Percentiles rank a stretch among this genome's conserved stretches.
Evolutionary conservation across 495 filamentous ascomycete genomes (phyloP).

Genomic region (Neohortaea acidophila): DNA sequence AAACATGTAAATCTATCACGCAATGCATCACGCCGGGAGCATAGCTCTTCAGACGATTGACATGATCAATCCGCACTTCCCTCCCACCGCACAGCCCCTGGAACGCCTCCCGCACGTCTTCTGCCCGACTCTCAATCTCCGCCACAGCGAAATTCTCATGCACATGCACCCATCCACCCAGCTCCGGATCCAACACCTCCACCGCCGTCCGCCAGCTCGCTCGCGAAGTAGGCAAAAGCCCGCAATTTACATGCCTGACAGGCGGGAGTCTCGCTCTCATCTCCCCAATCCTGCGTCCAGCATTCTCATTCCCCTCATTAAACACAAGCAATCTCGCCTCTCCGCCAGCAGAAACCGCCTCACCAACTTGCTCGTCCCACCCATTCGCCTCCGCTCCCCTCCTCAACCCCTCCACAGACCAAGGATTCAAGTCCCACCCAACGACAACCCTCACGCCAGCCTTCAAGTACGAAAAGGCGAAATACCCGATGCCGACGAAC

Average conservation of each 20-base stretch:
- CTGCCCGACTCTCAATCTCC: constrained; percentile 42
- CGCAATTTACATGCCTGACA: constrained; percentile 63
- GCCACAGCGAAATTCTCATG: constrained; percentile 67
- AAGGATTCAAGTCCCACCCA: constrained; percentile 80
- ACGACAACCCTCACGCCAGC: constrained; percentile 56
- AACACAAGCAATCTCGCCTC: constrained; percentile 47
- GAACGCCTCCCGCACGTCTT: constrained; percentile 29
- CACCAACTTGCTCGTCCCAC: constrained; percentile 42
- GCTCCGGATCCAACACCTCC: constrained; percentile 34
- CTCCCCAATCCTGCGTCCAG: constrained; percentile 32
- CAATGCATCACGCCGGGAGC: constrained; percentile 83
- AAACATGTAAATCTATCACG: constrained; percentile 67
- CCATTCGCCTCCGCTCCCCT: constrained; percentile 54
- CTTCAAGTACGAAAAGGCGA: constrained; percentile 61
- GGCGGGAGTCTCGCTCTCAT: constrained; percentile 23
- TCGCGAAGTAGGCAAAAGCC: constrained; percentile 56
- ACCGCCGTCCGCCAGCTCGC: constrained; percentile 52
- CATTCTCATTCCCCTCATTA: constrained; percentile 49
- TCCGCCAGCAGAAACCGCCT: constrained; percentile 9
- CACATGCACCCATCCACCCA: constrained; percentile 60
- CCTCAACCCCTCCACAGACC: constrained; percentile 68
- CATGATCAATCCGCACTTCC: constrained; percentile 44
- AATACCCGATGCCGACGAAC: constrained; percentile 89
- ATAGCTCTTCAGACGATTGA: constrained; percentile 77
- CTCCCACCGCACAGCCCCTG: constrained; percentile 19